Evolutionary conservation across 495 filamentous ascomycete genomes (phyloP), one percentile per base, ranked within the genome.

Genomic region (Friedmanniomyces simplex): DNA sequence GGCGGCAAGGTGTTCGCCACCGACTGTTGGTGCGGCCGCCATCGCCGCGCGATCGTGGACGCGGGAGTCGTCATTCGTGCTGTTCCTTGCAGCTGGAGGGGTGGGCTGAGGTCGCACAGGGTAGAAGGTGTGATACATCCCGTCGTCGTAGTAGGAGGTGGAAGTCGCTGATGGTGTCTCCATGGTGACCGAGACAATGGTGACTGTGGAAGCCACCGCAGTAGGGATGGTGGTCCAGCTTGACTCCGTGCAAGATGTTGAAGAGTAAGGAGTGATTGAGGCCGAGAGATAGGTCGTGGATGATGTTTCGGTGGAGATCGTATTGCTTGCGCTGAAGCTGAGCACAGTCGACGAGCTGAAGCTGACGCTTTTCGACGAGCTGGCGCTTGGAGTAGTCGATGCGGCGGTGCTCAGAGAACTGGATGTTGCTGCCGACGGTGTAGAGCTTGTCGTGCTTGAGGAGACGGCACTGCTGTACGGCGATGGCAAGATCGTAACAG

Each of bases 81-180:
- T 43, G 28, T 26, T 56, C 53, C 43, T 16, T 3, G 16, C 22
- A 0, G 53, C 12, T 8, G 41, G 13, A 7, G 34, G 8, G 8
- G 55, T 47, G 34, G 13, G 18, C 8, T 25, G n/a, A 12, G 30
- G 52, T 36, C 45, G 52, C 37, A 66, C 54, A 0, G 62, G 52
- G 52, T 67, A 67, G 16, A 20, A 55, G 14, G 64, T 67, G 30
- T 67, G 62, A 57, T 62, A 67, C 51, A 62, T 46, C 20, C 64
- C 64, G 53, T 64, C 42, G 55, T 67, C 64, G 46, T 66, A 66
- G 50, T 67, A 67, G 2, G 50, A 51, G 3, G 64, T 67, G n/a
- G 55, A 54, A 26, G 53, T 49, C 34, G 58, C 13, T 2, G 54
- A 11, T 14, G 63, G 52, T 45, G 57, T 59, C 11, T 28, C 60